A percentile compares a stretch with the other conserved stretches of the same genome.
Conservation (phyloP, 805 yeast species). For the Candida insectorum region DNA sequence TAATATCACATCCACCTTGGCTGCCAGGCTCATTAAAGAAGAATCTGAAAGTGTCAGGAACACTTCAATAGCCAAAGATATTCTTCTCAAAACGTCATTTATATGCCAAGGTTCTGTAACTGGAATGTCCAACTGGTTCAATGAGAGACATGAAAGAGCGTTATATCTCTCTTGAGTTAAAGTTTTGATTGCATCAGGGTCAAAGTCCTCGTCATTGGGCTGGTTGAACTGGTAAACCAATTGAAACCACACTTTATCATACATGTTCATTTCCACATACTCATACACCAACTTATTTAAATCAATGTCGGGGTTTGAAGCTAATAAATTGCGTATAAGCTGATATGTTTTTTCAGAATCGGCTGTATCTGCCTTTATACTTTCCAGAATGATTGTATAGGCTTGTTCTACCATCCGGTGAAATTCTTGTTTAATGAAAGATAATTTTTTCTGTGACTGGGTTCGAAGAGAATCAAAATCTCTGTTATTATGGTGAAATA, state of each 20-base stretch:
- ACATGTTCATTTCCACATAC: slow-evolving; percentile 68
- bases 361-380: slow-evolving; percentile 30
- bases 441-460: slow-evolving; percentile 23
- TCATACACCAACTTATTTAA: slow-evolving; percentile 56
- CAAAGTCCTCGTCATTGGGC: slow-evolving; percentile 21
- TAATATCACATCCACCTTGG: slow-evolving; percentile 48
- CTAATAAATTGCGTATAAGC: slow-evolving; percentile 26
- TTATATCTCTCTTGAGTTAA: slow-evolving; percentile 31
- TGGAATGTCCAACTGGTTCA: slow-evolving; percentile 51
- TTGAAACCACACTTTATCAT: slow-evolving; percentile 63
- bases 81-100: slow-evolving; percentile 34
- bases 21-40: slow-evolving; percentile 35
- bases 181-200: slow-evolving; percentile 21
- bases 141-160: slow-evolving; percentile 36
- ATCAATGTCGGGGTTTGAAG: slow-evolving; percentile 39
- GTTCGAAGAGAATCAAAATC: slow-evolving; percentile 28
- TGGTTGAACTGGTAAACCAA: slow-evolving; percentile 31
- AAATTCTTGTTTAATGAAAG: slow-evolving; percentile 27
- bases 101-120: slow-evolving; percentile 36
- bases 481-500: slow-evolving; percentile 41
- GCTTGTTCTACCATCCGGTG: slow-evolving; percentile 32
- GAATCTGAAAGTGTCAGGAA: slow-evolving; percentile 47
- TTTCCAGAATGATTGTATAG: slow-evolving; percentile 33
- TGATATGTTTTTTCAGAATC: slow-evolving; percentile 32
- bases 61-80: slow-evolving; percentile 49